Evolutionary conservation across 1,284 basidiomycete genomes (phyloP), one percentile per base, ranked within the genome.

Genomic region (Puccinia polysora): DNA sequence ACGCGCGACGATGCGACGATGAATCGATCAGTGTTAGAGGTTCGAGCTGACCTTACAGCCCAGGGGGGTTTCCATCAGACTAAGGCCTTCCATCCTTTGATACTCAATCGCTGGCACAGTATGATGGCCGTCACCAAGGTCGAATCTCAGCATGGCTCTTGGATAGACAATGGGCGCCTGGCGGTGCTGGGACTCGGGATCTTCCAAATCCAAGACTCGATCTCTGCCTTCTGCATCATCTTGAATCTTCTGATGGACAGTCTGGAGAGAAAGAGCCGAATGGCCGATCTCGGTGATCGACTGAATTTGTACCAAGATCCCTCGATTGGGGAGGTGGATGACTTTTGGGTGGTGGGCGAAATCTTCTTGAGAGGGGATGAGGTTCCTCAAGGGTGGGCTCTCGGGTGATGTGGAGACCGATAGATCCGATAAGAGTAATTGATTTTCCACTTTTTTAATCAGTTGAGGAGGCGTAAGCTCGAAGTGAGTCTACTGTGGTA

Each of bases 341-440:
- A 49, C 15, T 60, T 60, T 69, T 10, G 67, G 43, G 20, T 59
- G 30, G 18, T 32, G 15, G 10, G 49, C 12, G 18, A 50, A 18
- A 15, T 10, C 30, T 52, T 36, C 28, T 23, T 52, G n/a, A 5
- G 38, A 25, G 36, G 49, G 15, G 14, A 1, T 20, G 15, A 60
- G 25, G 36, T 23, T 59, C 55, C 23, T 43, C 20, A 55, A 30
- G 1, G 38, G 40, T 10, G 53, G 15, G 0, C n/a, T 47, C 4
- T 63, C 25, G n/a, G 56, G 23, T 15, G 53, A 14, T 55, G 74
- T 62, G 1, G 76, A 77, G 52, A 73, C 65, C 18, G 74, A 70
- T 28, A 77, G 64, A 65, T 75, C 74, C 10, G 76, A 77, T 32
- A 74, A 70, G n/a, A 77, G 62, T 8, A 77, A 73, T 65, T 77